Evolutionary conservation across 495 filamentous ascomycete genomes (phyloP), one percentile per base, ranked within the genome.

Genomic region (Amniculicola lignicola): DNA sequence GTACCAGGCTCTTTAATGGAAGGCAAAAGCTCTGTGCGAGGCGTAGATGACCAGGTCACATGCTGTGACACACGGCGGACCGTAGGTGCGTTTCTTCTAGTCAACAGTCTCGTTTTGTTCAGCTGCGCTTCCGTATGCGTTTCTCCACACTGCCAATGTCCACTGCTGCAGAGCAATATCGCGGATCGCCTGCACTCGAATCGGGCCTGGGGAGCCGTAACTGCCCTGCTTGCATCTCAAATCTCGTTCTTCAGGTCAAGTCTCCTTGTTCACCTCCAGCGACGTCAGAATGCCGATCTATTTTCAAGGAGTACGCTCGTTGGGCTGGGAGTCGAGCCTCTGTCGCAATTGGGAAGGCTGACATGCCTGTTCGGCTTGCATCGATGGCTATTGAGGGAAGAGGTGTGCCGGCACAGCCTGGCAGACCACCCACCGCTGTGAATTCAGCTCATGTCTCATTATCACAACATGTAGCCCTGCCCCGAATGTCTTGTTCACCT

Each of bases 161-260:
- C 39, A 29, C 31, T 47, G 14, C 52, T 55, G 52, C 52, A 55
- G 18, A 54, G 51, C 27, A 54, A 54, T 54, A 54, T 54, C 39
- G 36, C 4, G 15, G 39, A 37, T 45, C 51, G 45, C 29, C 46
- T 21, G 25, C 25, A 19, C 27, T 59, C 41, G 24, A 51, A n/a
- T 43, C 54, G 47, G 39, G 36, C 47, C 39, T 45, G 44, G 19
- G 29, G 39, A 50, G 36, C 28, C 29, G 45, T 45, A 28, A 44
- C 10, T 24, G 27, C 14, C 25, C 6, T n/a, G 15, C 27, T 53
- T 42, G 24, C 40, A 41, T 57, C 37, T 46, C 51, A 1, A 15
- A 23, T 48, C 36, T 42, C 48, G 35, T 46, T 44, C 37, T 33
- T 40, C 54, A 19, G 57, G 25, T 18, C n/a, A n/a, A n/a, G n/a